These are phyloP conservation scores for Penicillium decumbens DNA, from an alignment of 2,329 filamentous ascomycete genomes.

Conservation along the genomic window DNA sequence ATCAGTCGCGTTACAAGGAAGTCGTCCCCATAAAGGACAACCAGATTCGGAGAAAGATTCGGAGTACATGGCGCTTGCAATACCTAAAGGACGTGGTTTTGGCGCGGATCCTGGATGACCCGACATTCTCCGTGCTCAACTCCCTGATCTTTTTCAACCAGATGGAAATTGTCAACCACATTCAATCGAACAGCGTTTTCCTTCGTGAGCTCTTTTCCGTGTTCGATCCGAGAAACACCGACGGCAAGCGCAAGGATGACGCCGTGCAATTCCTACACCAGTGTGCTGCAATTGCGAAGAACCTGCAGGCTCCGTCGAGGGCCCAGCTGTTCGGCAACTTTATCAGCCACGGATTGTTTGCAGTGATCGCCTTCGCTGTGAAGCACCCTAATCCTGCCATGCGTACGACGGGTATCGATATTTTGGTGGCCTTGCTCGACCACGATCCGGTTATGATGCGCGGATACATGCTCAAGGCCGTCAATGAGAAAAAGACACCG, in stretches of 20 bases:
- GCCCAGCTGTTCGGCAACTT: slow-evolving; percentile 86
- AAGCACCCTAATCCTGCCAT: slow-evolving; percentile 78
- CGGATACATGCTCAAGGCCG: slow-evolving; percentile 84
- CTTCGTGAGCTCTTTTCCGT: slow-evolving; percentile 82
- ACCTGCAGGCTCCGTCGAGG: slow-evolving; percentile 76
- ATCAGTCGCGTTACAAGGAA: slow-evolving; percentile 88
- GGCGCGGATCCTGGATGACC: slow-evolving; percentile 91
- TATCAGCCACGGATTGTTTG: slow-evolving; percentile 76
- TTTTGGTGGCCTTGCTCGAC: slow-evolving; percentile 89
- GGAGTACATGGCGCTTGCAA: slow-evolving; percentile 90
- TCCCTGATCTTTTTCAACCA: slow-evolving; percentile 99
- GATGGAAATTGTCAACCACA: slow-evolving; percentile 91
- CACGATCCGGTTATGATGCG: slow-evolving; percentile 94
- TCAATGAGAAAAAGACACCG: slow-evolving; percentile 78
- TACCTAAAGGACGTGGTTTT: slow-evolving; percentile 98
- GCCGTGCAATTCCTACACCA: slow-evolving; percentile 96
- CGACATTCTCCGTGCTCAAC: slow-evolving; percentile 95
- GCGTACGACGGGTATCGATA: slow-evolving; percentile 87
- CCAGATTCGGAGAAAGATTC: slow-evolving; percentile 80
- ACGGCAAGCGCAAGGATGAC: slow-evolving; percentile 76
- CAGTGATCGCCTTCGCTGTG: slow-evolving; percentile 87
- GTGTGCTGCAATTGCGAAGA: slow-evolving; percentile 91
- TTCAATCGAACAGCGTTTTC: slow-evolving; percentile 76
- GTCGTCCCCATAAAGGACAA: slow-evolving; percentile 87
- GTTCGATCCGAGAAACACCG: slow-evolving; percentile 62